These are phyloP conservation scores for Porphyrellus cyaneotinctus DNA, from an alignment of 768 basidiomycete genomes.

Conservation along the genomic window DNA sequence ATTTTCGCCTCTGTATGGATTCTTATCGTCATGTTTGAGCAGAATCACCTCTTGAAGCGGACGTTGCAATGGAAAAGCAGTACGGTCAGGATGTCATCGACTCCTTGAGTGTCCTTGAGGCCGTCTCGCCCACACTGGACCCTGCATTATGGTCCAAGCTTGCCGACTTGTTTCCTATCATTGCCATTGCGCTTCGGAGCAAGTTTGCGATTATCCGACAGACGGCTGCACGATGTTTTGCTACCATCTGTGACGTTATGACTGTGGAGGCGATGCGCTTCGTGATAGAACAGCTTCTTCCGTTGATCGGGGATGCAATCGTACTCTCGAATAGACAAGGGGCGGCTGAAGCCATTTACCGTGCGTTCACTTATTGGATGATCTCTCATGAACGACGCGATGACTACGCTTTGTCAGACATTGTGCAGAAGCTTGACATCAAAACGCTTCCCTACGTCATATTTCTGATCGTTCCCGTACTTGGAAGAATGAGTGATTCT, in stretches of 20 bases:
- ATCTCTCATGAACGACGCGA: background rate
- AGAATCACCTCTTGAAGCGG: slow-evolving; percentile 59
- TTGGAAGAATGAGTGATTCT: slow-evolving; percentile 95
- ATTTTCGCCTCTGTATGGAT: background rate
- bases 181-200: slow-evolving; percentile 77
- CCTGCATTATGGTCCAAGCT: slow-evolving; percentile 66
- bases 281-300: slow-evolving; percentile 82
- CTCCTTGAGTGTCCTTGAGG: slow-evolving; percentile 84
- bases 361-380: slow-evolving; percentile 47
- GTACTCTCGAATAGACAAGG: slow-evolving; percentile 80
- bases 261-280: slow-evolving; percentile 81
- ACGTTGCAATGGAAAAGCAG: slow-evolving; percentile 63
- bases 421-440: slow-evolving; percentile 87
- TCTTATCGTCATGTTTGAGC: slow-evolving; percentile 2
- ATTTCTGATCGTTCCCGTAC: slow-evolving; percentile 92
- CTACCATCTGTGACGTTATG: slow-evolving; percentile 84
- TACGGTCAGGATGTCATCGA: slow-evolving; percentile 90
- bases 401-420: slow-evolving; percentile 49
- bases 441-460: slow-evolving; percentile 95
- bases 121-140: slow-evolving; percentile 73
- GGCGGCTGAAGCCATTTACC: slow-evolving; percentile 83
- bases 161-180: slow-evolving; percentile 66
- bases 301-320: slow-evolving; percentile 75
- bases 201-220: slow-evolving; percentile 88
- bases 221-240: slow-evolving; percentile 80